Evolutionary conservation across 345 rosid genomes (phyloP).

Genomic region (Salix exigua): DNA sequence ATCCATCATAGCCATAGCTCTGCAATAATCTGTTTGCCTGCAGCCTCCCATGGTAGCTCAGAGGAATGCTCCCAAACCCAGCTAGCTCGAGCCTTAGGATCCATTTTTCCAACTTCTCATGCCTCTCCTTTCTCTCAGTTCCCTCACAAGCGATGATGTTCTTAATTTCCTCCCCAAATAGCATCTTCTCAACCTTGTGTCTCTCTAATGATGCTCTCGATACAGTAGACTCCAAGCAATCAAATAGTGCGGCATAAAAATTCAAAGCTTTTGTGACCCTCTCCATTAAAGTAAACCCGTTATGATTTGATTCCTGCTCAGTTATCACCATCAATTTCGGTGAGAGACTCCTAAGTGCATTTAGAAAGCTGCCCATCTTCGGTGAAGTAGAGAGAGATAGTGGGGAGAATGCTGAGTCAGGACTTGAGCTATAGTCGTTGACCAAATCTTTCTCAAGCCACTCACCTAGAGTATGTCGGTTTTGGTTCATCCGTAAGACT

Average conservation of each 20-base stretch:
- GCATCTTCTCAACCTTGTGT: conserved; percentile 65
- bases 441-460: conserved; percentile 60
- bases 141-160: conserved; percentile 73
- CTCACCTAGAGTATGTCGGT: conserved; percentile 54
- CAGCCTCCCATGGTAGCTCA: conserved; percentile 60
- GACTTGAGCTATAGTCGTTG: conserved; percentile 34
- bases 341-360: conserved; percentile 51
- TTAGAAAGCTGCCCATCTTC: conserved; percentile 46
- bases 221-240: conserved; percentile 62
- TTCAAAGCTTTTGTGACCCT: conserved; percentile 56
- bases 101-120: conserved; percentile 73
- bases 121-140: conserved; percentile 57
- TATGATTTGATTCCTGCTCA: conserved; percentile 66
- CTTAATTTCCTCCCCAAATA: conserved; percentile 70
- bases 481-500: conserved; percentile 30
- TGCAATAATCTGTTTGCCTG: conserved; percentile 55
- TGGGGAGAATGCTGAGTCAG: conserved; percentile 52
- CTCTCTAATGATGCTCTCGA: conserved; percentile 49
- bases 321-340: conserved; percentile 65
- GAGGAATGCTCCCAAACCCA: conserved; percentile 54
- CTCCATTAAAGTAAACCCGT: conserved; percentile 47
- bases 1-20: conserved; percentile 54
- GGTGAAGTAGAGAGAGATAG: conserved; percentile 37
- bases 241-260: conserved; percentile 62
- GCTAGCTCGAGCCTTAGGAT: conserved; percentile 53